phyloP scores from a whole-genome alignment of 2,329 filamentous ascomycete genomes.

The Elsinoe arachidis region DNA sequence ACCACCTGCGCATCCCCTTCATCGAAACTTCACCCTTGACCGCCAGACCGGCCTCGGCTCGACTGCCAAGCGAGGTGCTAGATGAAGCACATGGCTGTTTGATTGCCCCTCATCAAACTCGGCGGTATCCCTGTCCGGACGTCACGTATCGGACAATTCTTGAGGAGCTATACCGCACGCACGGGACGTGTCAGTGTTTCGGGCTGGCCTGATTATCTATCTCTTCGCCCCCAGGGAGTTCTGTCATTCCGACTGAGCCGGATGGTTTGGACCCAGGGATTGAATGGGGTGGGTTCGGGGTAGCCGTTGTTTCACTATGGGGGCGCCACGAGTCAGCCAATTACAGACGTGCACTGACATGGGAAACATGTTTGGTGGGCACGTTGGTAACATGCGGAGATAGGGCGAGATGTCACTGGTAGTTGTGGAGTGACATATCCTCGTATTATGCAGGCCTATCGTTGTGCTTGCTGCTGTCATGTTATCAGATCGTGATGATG shows the following conservation, averaged over 20 bases:
- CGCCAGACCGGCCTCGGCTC: neutral
- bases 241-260: too few species aligned
- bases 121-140: neutral
- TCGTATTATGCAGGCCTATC: neutral
- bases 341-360: neutral
- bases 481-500: neutral
- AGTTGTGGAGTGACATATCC: neutral
- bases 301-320: neutral
- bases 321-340: neutral
- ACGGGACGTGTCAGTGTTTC: neutral
- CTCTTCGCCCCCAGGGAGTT: too few species aligned
- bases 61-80: neutral
- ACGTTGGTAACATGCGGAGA: neutral
- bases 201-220: neutral
- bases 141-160: neutral
- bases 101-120: constrained; percentile 1
- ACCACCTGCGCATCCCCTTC: neutral
- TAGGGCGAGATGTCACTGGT: neutral
- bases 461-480: neutral
- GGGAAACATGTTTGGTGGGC: neutral
- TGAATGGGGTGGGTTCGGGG: neutral
- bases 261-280: too few species aligned
- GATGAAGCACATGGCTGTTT: constrained; percentile 1
- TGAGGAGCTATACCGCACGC: neutral
- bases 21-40: neutral